Percentiles rank a stretch among this genome's conserved stretches.
These are phyloP conservation scores for Aspergillus nanangensis DNA, from an alignment of 495 filamentous ascomycete genomes.

Conservation along the genomic window DNA sequence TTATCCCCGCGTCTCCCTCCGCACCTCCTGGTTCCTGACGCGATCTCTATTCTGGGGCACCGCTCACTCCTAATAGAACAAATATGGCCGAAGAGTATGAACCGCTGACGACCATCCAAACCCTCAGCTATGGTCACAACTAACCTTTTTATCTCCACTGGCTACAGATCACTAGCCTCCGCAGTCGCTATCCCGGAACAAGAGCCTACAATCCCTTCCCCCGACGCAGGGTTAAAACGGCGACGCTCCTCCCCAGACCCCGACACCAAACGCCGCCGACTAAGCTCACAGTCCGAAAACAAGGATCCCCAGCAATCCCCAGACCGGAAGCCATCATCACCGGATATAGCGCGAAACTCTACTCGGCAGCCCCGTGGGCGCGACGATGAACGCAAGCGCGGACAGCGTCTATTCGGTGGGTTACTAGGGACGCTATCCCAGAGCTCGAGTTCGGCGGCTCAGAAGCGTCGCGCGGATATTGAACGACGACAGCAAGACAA, in stretches of 20 bases:
- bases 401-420: slow-evolving; percentile 84
- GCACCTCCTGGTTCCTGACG: too few relatives aligned
- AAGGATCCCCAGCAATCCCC: slow-evolving; percentile 6
- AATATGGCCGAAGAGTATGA: too few relatives aligned
- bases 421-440: slow-evolving; percentile 85
- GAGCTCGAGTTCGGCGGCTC: slow-evolving; percentile 59
- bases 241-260: slow-evolving; percentile 50
- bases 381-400: slow-evolving; percentile 79
- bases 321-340: too few relatives aligned
- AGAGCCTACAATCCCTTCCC: slow-evolving; percentile 23
- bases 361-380: slow-evolving; percentile 35
- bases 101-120: too few relatives aligned
- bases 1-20: too few relatives aligned
- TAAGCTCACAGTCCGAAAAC: too few relatives aligned
- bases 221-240: slow-evolving; percentile 45
- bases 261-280: slow-evolving; percentile 52
- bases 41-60: too few relatives aligned
- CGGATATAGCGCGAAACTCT: slow-evolving; percentile 31
- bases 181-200: slow-evolving; percentile 59
- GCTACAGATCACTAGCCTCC: slow-evolving; percentile 50
- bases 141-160: not conserved
- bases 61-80: too few relatives aligned
- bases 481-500: slow-evolving; percentile 87
- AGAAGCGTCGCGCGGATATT: slow-evolving; percentile 80
- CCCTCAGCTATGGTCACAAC: too few relatives aligned